A percentile compares a stretch with the other conserved stretches of the same genome.
These are phyloP conservation scores for Leishmania tarentolae DNA, from an alignment of 208 protist genomes.

Conservation along the genomic window DNA sequence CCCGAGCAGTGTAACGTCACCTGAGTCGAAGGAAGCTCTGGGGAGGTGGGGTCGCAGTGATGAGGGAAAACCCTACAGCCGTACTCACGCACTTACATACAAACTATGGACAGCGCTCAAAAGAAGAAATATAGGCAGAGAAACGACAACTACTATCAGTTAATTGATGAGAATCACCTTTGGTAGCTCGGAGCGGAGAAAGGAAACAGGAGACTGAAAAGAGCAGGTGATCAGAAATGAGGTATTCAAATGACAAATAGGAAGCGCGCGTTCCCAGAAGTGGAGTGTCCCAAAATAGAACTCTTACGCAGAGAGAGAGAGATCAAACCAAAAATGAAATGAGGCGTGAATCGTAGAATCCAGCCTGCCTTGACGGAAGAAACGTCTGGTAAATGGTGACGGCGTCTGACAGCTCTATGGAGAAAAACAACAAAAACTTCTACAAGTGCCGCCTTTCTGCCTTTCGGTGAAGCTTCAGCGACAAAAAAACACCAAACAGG, in stretches of 20 bases:
- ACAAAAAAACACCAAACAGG: neutral
- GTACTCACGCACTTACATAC: neutral
- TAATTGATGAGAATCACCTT: neutral
- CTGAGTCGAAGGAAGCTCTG: neutral
- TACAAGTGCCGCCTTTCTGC: neutral
- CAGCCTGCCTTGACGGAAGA: neutral
- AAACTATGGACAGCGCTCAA: neutral
- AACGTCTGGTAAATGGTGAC: neutral
- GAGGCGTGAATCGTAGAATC: neutral
- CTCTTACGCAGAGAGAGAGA: neutral
- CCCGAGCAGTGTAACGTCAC: neutral
- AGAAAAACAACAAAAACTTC: neutral
- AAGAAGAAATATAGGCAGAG: neutral
- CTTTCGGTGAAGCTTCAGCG: constrained; percentile 4
- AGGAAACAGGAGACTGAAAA: neutral
- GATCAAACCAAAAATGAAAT: neutral
- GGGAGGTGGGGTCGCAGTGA: neutral
- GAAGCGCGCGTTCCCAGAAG: neutral
- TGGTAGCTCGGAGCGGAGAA: neutral
- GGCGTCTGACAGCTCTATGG: neutral
- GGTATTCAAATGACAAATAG: neutral
- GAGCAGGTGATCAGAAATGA: neutral
- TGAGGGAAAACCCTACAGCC: neutral
- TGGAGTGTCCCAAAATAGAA: neutral
- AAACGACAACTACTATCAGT: neutral